Evolutionary conservation across 805 yeast species (phyloP), one percentile per base, ranked within the genome.

Genomic region (Torulaspora quercuum): DNA sequence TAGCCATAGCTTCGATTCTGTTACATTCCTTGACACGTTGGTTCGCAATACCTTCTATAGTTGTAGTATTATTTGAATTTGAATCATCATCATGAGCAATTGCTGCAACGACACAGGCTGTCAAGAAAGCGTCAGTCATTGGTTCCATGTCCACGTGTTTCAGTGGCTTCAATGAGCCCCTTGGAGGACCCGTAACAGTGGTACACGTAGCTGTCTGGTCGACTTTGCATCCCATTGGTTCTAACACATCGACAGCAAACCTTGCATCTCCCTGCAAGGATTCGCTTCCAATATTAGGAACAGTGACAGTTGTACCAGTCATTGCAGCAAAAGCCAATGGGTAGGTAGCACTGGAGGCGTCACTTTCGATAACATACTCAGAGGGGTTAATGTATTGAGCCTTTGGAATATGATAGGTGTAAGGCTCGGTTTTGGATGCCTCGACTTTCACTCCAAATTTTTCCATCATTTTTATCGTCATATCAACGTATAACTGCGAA

Each of bases 11-110:
- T 46, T 77, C 82, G 48, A 92, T 92, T 59, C 98, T 75, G 63
- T 92, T 88, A 68, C 98, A 92, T 58, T 92, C 98, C 58, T 92
- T 92, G 33, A 92, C 98, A 55, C 96, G 80, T 67, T 92, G 98
- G 65, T 92, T 92, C 23, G 97, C 97, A 65, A 92, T 92, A 46
- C 98, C 98, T 22, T 83, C 78, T 52, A 92, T 92, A 5, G 82
- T 73, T 9, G 97, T 90, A 7, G 78, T 66, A 30, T 64, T 62
- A 10, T 57, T 49, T 12, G 62, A 53, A 14, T 53, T 48, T 33
- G 65, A 67, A 27, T 63, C 68, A 8, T 72, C 69, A 44, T 68
- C 68, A 39, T 70, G 68, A 3, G 96, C 95, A 26, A 84, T 74
- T n/a, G 98, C 96, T 21, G 97, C 98, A 12, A 88, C 94, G 8